phyloP scores from a whole-genome alignment of 345 rosid species.

The Hibiscus trionum region DNA sequence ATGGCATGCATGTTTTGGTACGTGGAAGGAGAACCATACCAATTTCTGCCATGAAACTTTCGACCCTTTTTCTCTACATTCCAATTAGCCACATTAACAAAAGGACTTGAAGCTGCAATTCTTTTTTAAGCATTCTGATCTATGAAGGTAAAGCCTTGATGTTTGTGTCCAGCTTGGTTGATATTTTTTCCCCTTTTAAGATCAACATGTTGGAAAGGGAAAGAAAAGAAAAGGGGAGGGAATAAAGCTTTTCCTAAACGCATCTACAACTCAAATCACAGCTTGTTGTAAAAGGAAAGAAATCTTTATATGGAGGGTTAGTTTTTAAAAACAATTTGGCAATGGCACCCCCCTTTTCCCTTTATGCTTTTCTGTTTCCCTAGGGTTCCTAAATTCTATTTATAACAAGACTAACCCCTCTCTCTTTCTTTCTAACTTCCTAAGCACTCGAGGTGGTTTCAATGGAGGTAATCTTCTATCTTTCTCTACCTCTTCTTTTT shows the following conservation, averaged over 20 bases:
- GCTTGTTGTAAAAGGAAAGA: neutral
- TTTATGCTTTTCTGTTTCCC: neutral
- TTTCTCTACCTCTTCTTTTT: neutral
- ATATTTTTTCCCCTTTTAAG: neutral
- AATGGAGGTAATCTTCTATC: conserved; percentile 1
- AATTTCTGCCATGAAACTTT: too few relatives aligned
- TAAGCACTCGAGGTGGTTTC: neutral
- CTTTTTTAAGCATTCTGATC: too few relatives aligned
- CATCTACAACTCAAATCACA: neutral
- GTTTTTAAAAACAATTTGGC: neutral
- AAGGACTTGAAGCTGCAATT: too few relatives aligned
- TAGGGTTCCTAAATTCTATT: too few relatives aligned
- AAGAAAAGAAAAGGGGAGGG: neutral
- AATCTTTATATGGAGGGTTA: too few relatives aligned
- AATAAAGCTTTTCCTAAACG: neutral
- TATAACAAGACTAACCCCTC: neutral
- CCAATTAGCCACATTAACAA: too few relatives aligned
- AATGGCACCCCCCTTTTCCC: neutral
- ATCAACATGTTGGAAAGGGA: neutral
- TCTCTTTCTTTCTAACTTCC: neutral
- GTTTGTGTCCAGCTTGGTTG: neutral
- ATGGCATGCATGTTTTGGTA: too few relatives aligned
- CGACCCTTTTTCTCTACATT: too few relatives aligned
- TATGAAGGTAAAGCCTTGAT: too few relatives aligned
- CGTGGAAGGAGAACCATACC: too few relatives aligned